Evolutionary conservation across 2,329 filamentous ascomycete species (phyloP).

Genomic region (Colletotrichum cordylinicola): DNA sequence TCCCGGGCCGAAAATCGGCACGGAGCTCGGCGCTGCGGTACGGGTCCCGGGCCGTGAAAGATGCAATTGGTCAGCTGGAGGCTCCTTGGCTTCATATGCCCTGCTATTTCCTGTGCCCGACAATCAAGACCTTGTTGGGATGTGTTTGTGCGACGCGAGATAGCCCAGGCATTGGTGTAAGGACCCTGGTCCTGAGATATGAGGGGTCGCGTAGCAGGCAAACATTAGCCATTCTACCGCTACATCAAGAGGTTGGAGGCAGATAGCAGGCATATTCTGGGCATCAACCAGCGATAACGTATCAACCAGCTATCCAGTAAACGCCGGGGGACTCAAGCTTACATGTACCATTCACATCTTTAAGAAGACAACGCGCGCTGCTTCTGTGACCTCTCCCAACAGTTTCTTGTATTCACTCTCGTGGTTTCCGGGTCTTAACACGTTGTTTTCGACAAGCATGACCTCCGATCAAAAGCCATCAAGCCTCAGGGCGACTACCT

Average conservation of each 20-base stretch:
- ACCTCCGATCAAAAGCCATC: accelerated
- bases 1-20: neutral
- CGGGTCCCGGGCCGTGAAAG: neutral
- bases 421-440: neutral
- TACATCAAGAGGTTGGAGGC: neutral
- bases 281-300: neutral
- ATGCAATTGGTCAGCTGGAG: neutral
- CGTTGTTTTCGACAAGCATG: neutral
- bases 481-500: neutral
- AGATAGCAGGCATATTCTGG: neutral
- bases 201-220: neutral
- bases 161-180: neutral
- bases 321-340: accelerated
- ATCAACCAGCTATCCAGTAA: neutral
- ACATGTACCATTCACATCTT: neutral
- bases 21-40: neutral
- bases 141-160: neutral
- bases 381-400: neutral
- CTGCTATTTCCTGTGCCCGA: neutral
- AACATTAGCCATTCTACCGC: neutral
- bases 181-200: neutral
- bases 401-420: neutral
- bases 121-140: neutral
- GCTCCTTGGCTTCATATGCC: neutral
- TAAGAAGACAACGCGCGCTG: neutral